Evolutionary conservation across 768 basidiomycete species (phyloP), one percentile per base, ranked within the genome.

Genomic region (Suillus subaureus): DNA sequence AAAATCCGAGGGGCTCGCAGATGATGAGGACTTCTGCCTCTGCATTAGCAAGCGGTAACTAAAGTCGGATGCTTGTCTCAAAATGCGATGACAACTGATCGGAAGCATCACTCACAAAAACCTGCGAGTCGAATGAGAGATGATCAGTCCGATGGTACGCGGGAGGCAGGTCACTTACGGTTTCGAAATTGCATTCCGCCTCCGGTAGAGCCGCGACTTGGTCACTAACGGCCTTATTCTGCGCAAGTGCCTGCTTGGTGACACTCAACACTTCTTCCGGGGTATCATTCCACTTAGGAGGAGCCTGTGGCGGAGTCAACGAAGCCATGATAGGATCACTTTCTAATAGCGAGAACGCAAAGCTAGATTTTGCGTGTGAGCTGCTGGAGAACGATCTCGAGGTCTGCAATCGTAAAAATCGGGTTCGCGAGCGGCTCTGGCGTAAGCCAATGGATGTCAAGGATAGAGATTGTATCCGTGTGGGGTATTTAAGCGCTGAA

Each of bases 1-100:
- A 91, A 77, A 96, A 96, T 0, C 82, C 77, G 23, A 93, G 81
- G 0, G 89, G 89, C 66, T 91, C 90, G 3, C 80, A 76, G 40
- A 79, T 73, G 9, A 73, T 67, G 55, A 87, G 84, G 31, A 88
- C 79, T 21, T 81, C 74, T 23, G 88, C 84, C 60, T 92, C 90
- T 13, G 83, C 85, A 28, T 81, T 71, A 1, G 89, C 85, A n/a
- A 94, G 85, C 12, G 83, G 79, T 23, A 83, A 70, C 90, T 93
- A 67, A 13, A 64, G 66, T 54, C 55, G 66, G 47, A 23, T 37
- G 49, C 65, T 42, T 43, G 18, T 72, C 70, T 62, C 69, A 76
- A 49, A 68, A 70, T 52, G 61, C 67, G 47, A 64, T 69, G 62
- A 55, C 63, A n/a, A 42, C 56, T 64, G 51, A 54, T 66, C 26